Evolutionary conservation across 129 eudicot genomes (phyloP).

Genomic region (Oenanthe sinensis): DNA sequence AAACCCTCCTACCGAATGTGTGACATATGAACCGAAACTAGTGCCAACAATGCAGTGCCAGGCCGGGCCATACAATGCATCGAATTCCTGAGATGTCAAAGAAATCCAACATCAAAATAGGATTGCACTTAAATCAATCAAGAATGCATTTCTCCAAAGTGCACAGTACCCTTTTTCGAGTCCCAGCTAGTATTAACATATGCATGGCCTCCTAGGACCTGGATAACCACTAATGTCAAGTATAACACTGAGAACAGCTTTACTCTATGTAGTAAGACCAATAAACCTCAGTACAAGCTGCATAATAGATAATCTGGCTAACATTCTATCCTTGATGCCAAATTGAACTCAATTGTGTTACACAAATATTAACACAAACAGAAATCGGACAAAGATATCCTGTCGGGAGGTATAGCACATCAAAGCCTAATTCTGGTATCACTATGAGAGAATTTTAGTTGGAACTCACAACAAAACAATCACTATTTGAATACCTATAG

Average conservation of each 20-base stretch:
- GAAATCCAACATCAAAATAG: background rate
- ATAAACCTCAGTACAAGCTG: background rate
- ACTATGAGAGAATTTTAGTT: background rate
- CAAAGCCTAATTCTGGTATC: background rate
- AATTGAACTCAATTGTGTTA: background rate
- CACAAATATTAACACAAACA: background rate
- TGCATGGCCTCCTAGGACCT: background rate
- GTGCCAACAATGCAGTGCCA: conserved; percentile 96
- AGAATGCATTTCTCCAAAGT: background rate
- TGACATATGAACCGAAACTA: conserved; percentile 82
- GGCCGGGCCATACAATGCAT: conserved; percentile 67
- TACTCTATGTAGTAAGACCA: background rate
- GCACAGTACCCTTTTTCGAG: too few relatives aligned
- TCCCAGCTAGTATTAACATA: background rate
- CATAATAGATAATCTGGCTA: background rate
- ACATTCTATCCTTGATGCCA: background rate
- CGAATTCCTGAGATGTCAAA: conserved; percentile 52
- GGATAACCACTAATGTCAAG: background rate
- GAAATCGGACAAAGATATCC: background rate
- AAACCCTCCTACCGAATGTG: conserved; percentile 81
- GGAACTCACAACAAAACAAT: background rate
- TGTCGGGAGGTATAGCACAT: background rate
- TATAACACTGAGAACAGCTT: background rate
- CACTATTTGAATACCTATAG: background rate
- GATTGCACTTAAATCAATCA: background rate